phyloP scores from a whole-genome alignment of 169 alveolate genomes.

The Plasmodium gallinaceum region DNA sequence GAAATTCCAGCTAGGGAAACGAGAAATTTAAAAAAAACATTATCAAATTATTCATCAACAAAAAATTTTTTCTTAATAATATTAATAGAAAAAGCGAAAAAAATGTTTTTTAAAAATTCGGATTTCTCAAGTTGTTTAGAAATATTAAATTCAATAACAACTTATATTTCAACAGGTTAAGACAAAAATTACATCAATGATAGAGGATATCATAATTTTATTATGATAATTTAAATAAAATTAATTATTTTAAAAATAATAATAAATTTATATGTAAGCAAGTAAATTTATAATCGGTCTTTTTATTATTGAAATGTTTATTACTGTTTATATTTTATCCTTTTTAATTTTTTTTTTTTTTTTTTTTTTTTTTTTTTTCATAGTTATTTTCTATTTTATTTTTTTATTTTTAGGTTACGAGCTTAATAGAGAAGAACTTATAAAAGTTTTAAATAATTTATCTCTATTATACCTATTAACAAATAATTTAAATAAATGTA shows the following conservation, averaged over 20 bases:
- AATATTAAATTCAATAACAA: conserved; percentile 26
- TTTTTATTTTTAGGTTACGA: conserved; percentile 9
- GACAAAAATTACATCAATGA: neutral
- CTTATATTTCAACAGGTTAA: conserved; percentile 20
- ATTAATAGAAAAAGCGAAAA: conserved; percentile 67
- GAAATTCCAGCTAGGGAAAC: conserved; percentile 73
- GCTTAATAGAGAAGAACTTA: conserved; percentile 44
- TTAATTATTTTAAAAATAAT: too few species aligned
- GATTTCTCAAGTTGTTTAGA: conserved; percentile 56
- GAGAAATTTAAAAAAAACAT: conserved; percentile 40
- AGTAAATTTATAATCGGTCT: neutral
- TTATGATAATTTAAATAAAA: too few species aligned
- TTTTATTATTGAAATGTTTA: neutral
- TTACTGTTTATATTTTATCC: neutral
- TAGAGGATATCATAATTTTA: too few species aligned
- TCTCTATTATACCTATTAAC: conserved; percentile 41
- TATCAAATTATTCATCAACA: conserved; percentile 45
- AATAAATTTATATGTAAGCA: neutral
- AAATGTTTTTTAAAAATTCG: conserved; percentile 45
- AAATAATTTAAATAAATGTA: conserved; percentile 33
- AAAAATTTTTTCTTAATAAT: conserved; percentile 63
- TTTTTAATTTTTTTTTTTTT: neutral
- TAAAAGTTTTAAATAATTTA: conserved; percentile 33
- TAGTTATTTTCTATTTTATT: too few species aligned
- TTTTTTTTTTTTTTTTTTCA: neutral